Base-by-base conservation (phyloP, 2,329 filamentous ascomycete genomes). In the Fusarium odoratissimum region DNA sequence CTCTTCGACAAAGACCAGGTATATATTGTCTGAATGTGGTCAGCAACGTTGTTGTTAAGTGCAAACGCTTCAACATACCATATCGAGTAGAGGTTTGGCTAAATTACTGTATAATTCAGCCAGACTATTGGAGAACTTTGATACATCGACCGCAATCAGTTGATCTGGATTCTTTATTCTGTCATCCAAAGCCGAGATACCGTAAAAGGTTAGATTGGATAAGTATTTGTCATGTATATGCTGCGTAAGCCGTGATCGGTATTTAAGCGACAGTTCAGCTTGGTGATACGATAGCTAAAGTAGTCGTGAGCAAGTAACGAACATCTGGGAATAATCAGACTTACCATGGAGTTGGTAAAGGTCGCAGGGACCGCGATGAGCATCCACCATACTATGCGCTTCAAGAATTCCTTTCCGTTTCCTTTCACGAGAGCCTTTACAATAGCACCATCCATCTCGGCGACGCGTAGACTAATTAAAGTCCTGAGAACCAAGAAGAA, bases 101-200 rank as follows among this genome's bases (percentile, higher is more conserved):
- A 99, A 85, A 80, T 98, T 98, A 71, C 95, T 97, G 82, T 99
- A 99, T 11, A 99, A 85, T 81, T 98, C 95, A 3, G 96, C 95
- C 69, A 98, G 84, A 76, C 94, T 97, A 81, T 97, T 97, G 31
- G 95, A 96, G 84, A 99, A 99, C 77, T 96, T 95, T 69, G 95
- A 93, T 14, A 99, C 94, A 80, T 99, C 96, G 33, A 98, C 95
- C 0, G 95, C 96, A 76, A 99, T 97, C 46, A 99, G 89, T 83
- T 99, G 96, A 80, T 99, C 96, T 6, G 96, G 94, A 79, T 99
- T 99, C 86, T 98, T 97, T 87, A 99, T 97, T 79, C 96, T 91
- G 80, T 99, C 96, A 78, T 99, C 96, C 40, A 99, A 87, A 1
- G 96, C 95, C 2, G 95, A 97, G 58, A 99, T 92, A 6, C 95